phyloP scores from a whole-genome alignment of 2,329 filamentous ascomycete genomes.

The Neonectria ditissima region DNA sequence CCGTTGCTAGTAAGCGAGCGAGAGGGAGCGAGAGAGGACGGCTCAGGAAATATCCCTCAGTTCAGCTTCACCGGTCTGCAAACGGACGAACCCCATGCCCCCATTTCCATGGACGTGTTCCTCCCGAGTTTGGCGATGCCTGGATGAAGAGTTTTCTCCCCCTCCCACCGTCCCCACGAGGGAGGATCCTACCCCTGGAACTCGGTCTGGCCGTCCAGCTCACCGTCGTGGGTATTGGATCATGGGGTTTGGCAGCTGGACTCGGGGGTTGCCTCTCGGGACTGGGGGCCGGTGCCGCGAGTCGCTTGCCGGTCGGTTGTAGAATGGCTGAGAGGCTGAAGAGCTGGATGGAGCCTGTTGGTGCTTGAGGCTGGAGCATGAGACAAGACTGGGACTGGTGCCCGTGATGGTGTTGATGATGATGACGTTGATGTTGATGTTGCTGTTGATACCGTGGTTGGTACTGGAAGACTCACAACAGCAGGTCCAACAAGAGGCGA shows the following conservation, averaged over 20 bases:
- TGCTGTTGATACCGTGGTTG: slow-evolving; percentile 10
- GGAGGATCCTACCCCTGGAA: slow-evolving; percentile 25
- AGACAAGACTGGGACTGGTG: slow-evolving; percentile 23
- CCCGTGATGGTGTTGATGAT: slow-evolving; percentile 27
- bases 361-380: slow-evolving; percentile 16
- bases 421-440: slow-evolving; percentile 15
- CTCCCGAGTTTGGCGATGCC: slow-evolving; percentile 27
- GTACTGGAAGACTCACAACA: slow-evolving; percentile 8
- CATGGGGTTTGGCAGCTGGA: slow-evolving; percentile 7
- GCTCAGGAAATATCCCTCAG: slow-evolving; percentile 34
- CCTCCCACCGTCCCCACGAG: slow-evolving; percentile 27
- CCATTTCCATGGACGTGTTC: slow-evolving; percentile 33
- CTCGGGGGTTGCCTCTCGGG: slow-evolving; percentile 19
- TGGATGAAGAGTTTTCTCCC: slow-evolving; percentile 24
- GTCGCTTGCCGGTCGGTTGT: slow-evolving; percentile 27
- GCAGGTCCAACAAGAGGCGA: slow-evolving; percentile 13
- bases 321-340: slow-evolving; percentile 7
- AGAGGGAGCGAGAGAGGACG: slow-evolving; percentile 1
- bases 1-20: slow-evolving; percentile 5
- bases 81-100: slow-evolving; percentile 27
- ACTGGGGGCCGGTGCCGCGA: slow-evolving; percentile 9
- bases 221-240: slow-evolving; percentile 18
- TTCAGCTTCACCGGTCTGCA: slow-evolving; percentile 10
- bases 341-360: slow-evolving; percentile 10
- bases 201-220: slow-evolving; percentile 15